Base-by-base conservation (phyloP, 2,329 filamentous ascomycete species). In the Colletotrichum sidae region DNA sequence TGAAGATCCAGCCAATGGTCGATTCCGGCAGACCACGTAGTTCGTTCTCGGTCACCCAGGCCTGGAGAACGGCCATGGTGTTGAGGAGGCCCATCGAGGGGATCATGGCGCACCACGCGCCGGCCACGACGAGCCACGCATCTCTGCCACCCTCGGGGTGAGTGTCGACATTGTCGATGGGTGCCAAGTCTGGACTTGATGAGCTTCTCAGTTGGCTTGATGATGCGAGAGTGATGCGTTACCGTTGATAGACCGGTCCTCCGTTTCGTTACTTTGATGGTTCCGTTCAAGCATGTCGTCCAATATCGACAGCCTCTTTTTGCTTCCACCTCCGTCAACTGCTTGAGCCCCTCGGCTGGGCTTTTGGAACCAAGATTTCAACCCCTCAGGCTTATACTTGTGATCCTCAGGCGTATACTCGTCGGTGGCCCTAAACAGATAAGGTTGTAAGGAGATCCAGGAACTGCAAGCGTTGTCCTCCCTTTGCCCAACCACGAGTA, bases 91-190 rank as follows among this genome's bases (percentile, higher is more conserved):
- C 90, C 66, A 93, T 87, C 2, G 84, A 83, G 3, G 88, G 86
- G 66, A 88, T 79, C 73, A 92, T 86, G 10, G 87, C 88, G 65
- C 84, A 85, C 77, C 91, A 93, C 6, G 86, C 87, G 25, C 91
- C 91, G 5, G 92, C 75, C 2, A 93, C 89, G n/a, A 92, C 90
- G 6, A 88, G 78, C 89, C 90, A 93, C 62, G 89, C 90, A 70
- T 84, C 75, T 8, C 82, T 73, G 2, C 91, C 91, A 33, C 91
- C 90, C 79, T 93, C 91, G 0, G 90, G 91, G 70, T 92, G 92
- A 4, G 57, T 13, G 50, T 59, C 70, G 11, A 37, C 49, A 11
- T 51, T 35, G 5, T 38, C 38, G 10, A n/a, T 10, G 34, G n/a
- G 4, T 15, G 33, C 49, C 37, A 39, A 13, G 8, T 47, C 15